Evolutionary conservation across 2,329 filamentous ascomycete genomes (phyloP).

Genomic region (Xylaria sp.): DNA sequence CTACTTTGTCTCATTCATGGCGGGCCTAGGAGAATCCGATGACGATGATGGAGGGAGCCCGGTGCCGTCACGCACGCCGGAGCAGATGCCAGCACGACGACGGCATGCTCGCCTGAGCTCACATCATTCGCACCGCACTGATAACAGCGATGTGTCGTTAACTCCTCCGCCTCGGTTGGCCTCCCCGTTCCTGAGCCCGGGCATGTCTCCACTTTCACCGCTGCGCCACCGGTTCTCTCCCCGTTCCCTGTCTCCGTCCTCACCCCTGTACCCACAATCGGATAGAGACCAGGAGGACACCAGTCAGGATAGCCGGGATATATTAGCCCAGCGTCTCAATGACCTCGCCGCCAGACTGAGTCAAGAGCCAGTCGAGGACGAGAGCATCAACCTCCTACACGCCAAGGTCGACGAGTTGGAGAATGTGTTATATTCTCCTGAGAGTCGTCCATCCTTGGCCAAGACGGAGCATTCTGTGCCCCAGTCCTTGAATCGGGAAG

Average conservation of each 20-base stretch:
- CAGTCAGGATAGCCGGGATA: constrained; percentile 38
- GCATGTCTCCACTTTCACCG: constrained; percentile 29
- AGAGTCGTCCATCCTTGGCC: constrained; percentile 13
- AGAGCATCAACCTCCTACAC: constrained; percentile 35
- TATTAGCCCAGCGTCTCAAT: constrained; percentile 41
- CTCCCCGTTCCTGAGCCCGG: constrained; percentile 28
- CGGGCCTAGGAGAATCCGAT: constrained; percentile 20
- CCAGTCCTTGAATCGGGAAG: background rate
- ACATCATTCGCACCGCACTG: constrained; percentile 11
- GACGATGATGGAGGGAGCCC: constrained; percentile 18
- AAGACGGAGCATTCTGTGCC: constrained; percentile 5
- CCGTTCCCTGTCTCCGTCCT: constrained; percentile 17
- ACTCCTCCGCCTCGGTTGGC: constrained; percentile 22
- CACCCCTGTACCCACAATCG: constrained; percentile 21
- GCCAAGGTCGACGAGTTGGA: constrained; percentile 42
- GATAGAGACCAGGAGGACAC: constrained; percentile 24
- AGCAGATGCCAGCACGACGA: background rate
- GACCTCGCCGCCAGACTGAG: constrained; percentile 25
- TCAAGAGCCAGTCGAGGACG: constrained; percentile 25
- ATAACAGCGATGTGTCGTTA: constrained; percentile 18
- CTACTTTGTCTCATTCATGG: background rate
- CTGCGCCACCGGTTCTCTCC: constrained; percentile 25
- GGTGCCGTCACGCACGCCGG: constrained; percentile 22
- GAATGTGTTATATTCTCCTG: constrained; percentile 19
- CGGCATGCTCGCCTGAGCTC: constrained; percentile 10